Evolutionary conservation across 2,329 filamentous ascomycete species (phyloP).

Genomic region (Gaeumannomyces tritici): DNA sequence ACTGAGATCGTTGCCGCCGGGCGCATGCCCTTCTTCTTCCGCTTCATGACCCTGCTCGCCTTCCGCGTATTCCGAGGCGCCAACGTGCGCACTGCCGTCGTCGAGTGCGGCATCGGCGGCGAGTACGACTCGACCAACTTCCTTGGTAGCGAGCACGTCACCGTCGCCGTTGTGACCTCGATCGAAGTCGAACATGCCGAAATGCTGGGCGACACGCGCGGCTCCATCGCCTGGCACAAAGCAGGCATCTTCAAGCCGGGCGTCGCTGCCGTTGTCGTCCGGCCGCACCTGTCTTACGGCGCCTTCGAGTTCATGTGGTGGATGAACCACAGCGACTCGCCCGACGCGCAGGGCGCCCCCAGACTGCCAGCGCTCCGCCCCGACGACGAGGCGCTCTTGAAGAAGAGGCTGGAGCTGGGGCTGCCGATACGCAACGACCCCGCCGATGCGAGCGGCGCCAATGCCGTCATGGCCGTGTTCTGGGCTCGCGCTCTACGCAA

Average conservation of each 20-base stretch:
- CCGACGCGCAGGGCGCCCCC: not conserved
- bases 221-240: slow-evolving; percentile 66
- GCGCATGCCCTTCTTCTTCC: slow-evolving; percentile 82
- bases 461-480: slow-evolving; percentile 41
- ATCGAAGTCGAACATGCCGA: slow-evolving; percentile 61
- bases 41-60: slow-evolving; percentile 81
- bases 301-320: not conserved
- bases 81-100: slow-evolving; percentile 66
- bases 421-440: slow-evolving; percentile 40
- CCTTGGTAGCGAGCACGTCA: slow-evolving; percentile 26
- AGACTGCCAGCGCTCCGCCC: not conserved
- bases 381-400: not conserved
- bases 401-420: not conserved
- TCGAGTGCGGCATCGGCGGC: slow-evolving; percentile 92
- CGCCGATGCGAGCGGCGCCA: slow-evolving; percentile 12
- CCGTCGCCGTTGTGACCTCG: slow-evolving; percentile 28
- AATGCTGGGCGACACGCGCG: slow-evolving; percentile 52
- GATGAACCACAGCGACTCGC: not conserved
- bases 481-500: slow-evolving; percentile 45
- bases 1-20: not conserved
- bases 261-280: slow-evolving; percentile 42
- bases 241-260: slow-evolving; percentile 59
- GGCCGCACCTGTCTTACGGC: not conserved
- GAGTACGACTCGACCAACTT: slow-evolving; percentile 83
- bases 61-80: slow-evolving; percentile 73